Conservation (phyloP, 345 rosid species). For the Ceriops decandra region DNA sequence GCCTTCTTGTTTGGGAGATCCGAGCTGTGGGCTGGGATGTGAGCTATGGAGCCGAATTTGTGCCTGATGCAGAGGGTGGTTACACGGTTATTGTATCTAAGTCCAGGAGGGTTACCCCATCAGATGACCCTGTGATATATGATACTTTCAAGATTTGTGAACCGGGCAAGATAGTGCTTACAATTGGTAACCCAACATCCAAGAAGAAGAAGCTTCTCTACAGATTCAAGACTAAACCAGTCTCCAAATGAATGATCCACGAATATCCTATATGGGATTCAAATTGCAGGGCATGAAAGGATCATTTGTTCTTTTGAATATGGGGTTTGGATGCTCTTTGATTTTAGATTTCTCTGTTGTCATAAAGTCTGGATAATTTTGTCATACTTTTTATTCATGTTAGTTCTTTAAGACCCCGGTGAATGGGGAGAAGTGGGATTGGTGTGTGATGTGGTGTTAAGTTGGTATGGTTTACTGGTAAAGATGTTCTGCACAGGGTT, state of each 20-base stretch:
- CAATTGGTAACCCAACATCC: constrained; percentile 39
- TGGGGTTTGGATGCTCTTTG: neutral
- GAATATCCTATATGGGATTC: neutral
- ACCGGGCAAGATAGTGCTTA: constrained; percentile 41
- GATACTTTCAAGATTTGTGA: constrained; percentile 40
- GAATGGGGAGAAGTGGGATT: neutral
- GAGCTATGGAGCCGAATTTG: constrained; percentile 46
- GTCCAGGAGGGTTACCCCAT: constrained; percentile 30
- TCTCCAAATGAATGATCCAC: constrained; percentile 17
- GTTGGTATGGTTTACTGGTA: neutral
- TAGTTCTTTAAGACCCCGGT: too few species aligned
- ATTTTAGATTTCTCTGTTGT: neutral
- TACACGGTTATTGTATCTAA: constrained; percentile 48
- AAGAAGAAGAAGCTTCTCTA: constrained; percentile 57
- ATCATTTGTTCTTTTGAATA: neutral
- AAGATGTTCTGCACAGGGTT: neutral
- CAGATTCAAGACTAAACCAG: constrained; percentile 40
- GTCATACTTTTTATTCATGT: constrained; percentile 13
- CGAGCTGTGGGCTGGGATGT: constrained; percentile 52
- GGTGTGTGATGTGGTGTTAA: neutral
- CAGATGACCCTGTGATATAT: constrained; percentile 32
- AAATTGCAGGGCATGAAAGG: too few species aligned
- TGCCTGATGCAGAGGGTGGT: constrained; percentile 33
- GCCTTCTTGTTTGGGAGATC: constrained; percentile 41
- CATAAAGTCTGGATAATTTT: constrained; percentile 12